A percentile compares a stretch with the other conserved stretches of the same genome.
These are phyloP conservation scores for Acaromyces ingoldii DNA, from an alignment of 1,284 basidiomycete genomes.

Conservation along the genomic window DNA sequence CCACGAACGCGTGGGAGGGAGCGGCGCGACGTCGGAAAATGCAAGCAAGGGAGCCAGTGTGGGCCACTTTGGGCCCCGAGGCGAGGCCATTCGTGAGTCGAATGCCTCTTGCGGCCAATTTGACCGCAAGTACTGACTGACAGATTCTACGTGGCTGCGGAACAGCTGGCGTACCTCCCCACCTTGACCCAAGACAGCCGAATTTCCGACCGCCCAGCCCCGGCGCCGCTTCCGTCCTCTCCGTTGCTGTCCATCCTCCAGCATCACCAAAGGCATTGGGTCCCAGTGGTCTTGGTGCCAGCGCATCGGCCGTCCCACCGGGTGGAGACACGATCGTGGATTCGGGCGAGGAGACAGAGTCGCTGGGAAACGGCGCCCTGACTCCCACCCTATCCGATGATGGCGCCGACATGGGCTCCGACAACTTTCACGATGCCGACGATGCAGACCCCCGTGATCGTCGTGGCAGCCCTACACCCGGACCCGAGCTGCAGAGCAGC, in stretches of 20 bases:
- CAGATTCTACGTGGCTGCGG: background rate
- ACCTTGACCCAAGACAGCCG: constrained; percentile 43
- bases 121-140: background rate
- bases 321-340: constrained; percentile 8
- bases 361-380: constrained; percentile 3
- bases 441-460: no score
- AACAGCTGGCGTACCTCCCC: constrained; percentile 36
- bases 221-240: constrained; percentile 44
- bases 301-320: constrained; percentile 14
- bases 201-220: constrained; percentile 41
- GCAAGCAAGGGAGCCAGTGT: constrained; percentile 5
- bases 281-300: constrained; percentile 19
- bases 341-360: constrained; percentile 3
- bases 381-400: constrained; percentile 4
- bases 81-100: constrained; percentile 6
- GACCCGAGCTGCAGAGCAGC: no score
- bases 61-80: constrained; percentile 4
- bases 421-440: background rate
- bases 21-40: constrained; percentile 5
- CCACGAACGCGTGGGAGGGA: constrained; percentile 4
- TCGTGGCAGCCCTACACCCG: background rate
- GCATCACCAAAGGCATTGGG: constrained; percentile 38
- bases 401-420: background rate
- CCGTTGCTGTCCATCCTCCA: constrained; percentile 45
- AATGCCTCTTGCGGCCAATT: background rate